Evolutionary conservation across 1,284 basidiomycete genomes (phyloP).

Genomic region (Papiliotrema fonsecae): DNA sequence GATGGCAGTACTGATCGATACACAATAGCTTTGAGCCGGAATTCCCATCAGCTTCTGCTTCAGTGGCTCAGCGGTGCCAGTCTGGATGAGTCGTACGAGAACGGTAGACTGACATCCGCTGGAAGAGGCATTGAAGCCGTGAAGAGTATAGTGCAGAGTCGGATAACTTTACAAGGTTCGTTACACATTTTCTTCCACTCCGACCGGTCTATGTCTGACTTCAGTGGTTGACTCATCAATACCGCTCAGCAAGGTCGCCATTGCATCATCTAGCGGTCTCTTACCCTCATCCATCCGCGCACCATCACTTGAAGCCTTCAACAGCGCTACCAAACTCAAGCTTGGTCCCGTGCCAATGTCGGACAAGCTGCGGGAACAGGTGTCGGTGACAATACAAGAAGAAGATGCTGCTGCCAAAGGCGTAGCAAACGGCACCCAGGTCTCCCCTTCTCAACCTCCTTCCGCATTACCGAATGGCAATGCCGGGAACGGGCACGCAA

Average conservation of each 20-base stretch:
- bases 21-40: constrained; percentile 81
- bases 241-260: constrained; percentile 59
- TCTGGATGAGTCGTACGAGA: constrained; percentile 72
- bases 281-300: constrained; percentile 60
- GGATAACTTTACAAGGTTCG: constrained; percentile 83
- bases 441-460: background rate
- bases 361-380: constrained; percentile 73
- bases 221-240: constrained; percentile 55
- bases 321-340: constrained; percentile 68
- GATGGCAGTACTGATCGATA: constrained; percentile 69
- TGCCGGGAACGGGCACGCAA: constrained; percentile 58
- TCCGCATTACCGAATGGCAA: constrained; percentile 15
- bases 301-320: constrained; percentile 63
- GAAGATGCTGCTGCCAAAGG: constrained; percentile 37
- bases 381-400: constrained; percentile 58
- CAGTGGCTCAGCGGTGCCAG: constrained; percentile 91
- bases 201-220: background rate
- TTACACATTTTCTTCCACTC: constrained; percentile 8
- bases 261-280: constrained; percentile 63
- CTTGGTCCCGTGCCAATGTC: constrained; percentile 73
- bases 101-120: constrained; percentile 62
- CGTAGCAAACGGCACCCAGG: constrained; percentile 19
- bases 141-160: constrained; percentile 90
- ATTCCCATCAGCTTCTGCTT: constrained; percentile 83
- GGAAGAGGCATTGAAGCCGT: constrained; percentile 64